Base-by-base conservation (phyloP, 257 asterid species). In the Solanum etuberosum region DNA sequence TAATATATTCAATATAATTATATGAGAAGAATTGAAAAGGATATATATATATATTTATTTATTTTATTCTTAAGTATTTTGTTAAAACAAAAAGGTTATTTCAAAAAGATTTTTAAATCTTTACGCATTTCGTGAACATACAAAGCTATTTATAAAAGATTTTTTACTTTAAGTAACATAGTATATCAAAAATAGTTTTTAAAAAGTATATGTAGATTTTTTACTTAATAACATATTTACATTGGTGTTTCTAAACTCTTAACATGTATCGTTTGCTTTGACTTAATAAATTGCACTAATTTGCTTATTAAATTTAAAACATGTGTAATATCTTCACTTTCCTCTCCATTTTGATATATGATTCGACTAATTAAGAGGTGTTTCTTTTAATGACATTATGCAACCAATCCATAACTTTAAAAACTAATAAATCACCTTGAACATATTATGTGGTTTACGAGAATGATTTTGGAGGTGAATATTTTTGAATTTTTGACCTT, bases 171-270 rank as follows among this genome's bases (percentile, higher is more conserved):
- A 51, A 51, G 0, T 16, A 51, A 16, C 0, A 0, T 51, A 51
- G 61, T 51, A 16, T 16, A 51, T 51, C 61, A 51, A 51, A 51
- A 51, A 51, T 51, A 51, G n/a, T 18, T 51, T 51, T 51, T 18
- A 16, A 18, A 51, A 51, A 1, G 59, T 0, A 51, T 51, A 51
- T 16, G 23, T 51, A 51, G n/a, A 51, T 51, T 18, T 51, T 51
- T 1, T 0, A 51, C 10, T 51, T 51, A 51, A 2, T 51, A 6
- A 54, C 63, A 20, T 15, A 20, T 63, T 27, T 63, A 9, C 4
- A n/a, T 25, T 29, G 3, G 0, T 57, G 0, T 57, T 57, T 57
- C 1, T 67, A 67, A 67, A 3, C 2, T 67, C 5, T 0, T 67
- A 1, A 27, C 37, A 13, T 13, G 5, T 67, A 14, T 27, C 6